Evolutionary conservation across 345 rosid species (phyloP).

Genomic region (Psidium guajava): DNA sequence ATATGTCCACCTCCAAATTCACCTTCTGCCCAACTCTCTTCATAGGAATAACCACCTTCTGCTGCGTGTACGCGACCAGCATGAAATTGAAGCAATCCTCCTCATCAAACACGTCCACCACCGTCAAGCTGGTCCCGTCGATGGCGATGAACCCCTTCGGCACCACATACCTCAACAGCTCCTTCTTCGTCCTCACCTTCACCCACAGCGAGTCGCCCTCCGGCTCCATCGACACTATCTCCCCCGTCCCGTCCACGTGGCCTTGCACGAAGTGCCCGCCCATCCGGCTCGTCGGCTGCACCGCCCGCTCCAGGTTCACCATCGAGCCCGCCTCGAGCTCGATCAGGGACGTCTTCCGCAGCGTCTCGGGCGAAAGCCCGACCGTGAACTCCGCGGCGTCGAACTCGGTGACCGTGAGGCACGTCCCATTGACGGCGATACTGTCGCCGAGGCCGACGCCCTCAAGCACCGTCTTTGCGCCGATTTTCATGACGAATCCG

Average conservation of each 20-base stretch:
- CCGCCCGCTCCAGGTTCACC: slow-evolving; percentile 85
- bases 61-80: slow-evolving; percentile 77
- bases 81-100: slow-evolving; percentile 74
- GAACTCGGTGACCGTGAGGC: slow-evolving; percentile 74
- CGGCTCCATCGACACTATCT: slow-evolving; percentile 43
- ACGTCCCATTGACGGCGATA: slow-evolving; percentile 78
- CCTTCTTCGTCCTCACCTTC: slow-evolving; percentile 48
- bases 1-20: slow-evolving; percentile 84
- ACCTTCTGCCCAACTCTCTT: slow-evolving; percentile 78
- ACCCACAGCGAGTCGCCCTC: slow-evolving; percentile 86
- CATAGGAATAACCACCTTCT: slow-evolving; percentile 60
- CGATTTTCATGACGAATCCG: slow-evolving; percentile 56
- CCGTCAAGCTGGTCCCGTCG: slow-evolving; percentile 91
- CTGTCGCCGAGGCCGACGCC: slow-evolving; percentile 76
- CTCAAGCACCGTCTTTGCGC: slow-evolving; percentile 47
- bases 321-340: slow-evolving; percentile 57
- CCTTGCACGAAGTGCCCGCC: slow-evolving; percentile 97
- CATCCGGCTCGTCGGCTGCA: slow-evolving; percentile 65
- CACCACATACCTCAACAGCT: slow-evolving; percentile 52
- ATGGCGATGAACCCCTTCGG: slow-evolving; percentile 85
- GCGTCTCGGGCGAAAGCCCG: slow-evolving; percentile 70
- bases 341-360: slow-evolving; percentile 59
- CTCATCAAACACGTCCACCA: slow-evolving; percentile 69
- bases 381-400: slow-evolving; percentile 47
- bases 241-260: slow-evolving; percentile 88